Evolutionary conservation across 225 moss, liverwort and hornwort species (phyloP).

Genomic region (Lunularia cruciata): DNA sequence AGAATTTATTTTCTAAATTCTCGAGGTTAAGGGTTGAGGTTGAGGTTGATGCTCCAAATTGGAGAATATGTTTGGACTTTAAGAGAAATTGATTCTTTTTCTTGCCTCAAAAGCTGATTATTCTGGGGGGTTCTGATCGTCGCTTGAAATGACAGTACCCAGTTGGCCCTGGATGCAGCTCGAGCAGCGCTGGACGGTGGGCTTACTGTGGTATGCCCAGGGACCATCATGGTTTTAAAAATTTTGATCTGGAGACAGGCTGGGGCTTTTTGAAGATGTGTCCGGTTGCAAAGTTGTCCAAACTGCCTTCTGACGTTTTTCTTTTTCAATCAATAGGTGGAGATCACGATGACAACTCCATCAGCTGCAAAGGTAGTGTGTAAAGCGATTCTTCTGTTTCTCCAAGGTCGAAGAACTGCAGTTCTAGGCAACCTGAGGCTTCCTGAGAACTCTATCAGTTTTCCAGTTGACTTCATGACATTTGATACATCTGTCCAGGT

Average conservation of each 20-base stretch:
- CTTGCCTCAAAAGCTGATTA: background rate
- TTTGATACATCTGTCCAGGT: no score
- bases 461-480: no score
- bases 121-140: no score
- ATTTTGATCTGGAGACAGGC: background rate
- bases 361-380: slow-evolving; percentile 57
- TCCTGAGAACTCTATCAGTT: no score
- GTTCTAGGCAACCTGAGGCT: no score
- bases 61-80: no score
- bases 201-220: slow-evolving; percentile 60
- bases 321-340: slow-evolving; percentile 44
- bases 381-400: no score
- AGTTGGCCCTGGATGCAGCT: slow-evolving; percentile 66
- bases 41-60: background rate
- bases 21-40: background rate
- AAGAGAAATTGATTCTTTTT: no score
- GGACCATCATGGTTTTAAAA: background rate
- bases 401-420: no score
- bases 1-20: no score
- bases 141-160: slow-evolving; percentile 50
- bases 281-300: background rate
- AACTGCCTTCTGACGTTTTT: background rate
- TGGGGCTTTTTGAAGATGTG: background rate
- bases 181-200: slow-evolving; percentile 86
- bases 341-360: slow-evolving; percentile 89